These are phyloP conservation scores for Musa balbisiana DNA, from an alignment of 202 grass and related monocot genomes.

Conservation along the genomic window DNA sequence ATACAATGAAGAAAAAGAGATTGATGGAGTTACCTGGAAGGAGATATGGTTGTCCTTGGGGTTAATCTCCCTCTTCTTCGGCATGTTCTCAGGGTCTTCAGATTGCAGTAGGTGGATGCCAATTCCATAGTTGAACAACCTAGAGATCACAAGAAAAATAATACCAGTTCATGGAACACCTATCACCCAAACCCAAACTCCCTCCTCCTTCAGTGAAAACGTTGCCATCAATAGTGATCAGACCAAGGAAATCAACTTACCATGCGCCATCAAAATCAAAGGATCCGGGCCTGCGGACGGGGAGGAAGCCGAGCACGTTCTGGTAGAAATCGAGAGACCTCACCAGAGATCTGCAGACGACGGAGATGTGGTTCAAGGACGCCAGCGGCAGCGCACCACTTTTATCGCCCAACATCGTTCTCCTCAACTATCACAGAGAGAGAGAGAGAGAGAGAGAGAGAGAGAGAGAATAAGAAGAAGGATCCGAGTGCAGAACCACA, in stretches of 20 bases:
- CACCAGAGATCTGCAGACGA: conserved; percentile 59
- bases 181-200: background rate
- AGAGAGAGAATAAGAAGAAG: background rate
- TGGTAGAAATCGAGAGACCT: conserved; percentile 62
- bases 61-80: conserved; percentile 59
- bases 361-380: conserved; percentile 77
- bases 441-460: conserved; percentile 1
- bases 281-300: conserved; percentile 52
- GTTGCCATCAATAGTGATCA: too few species aligned
- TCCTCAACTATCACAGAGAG: background rate
- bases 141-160: conserved; percentile 16
- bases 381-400: conserved; percentile 43
- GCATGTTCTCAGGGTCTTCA: conserved; percentile 40
- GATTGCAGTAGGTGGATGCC: conserved; percentile 75
- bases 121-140: conserved; percentile 88
- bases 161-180: background rate
- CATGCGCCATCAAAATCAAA: conserved; percentile 77
- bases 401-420: background rate
- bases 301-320: conserved; percentile 71
- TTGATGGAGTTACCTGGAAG: conserved; percentile 49
- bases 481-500: background rate
- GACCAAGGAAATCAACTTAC: conserved; percentile 14
- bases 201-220: too few species aligned
- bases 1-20: background rate
- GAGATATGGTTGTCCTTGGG: conserved; percentile 97